These are phyloP conservation scores for Nakazawaea holstii DNA, from an alignment of 805 yeast species.

Conservation along the genomic window DNA sequence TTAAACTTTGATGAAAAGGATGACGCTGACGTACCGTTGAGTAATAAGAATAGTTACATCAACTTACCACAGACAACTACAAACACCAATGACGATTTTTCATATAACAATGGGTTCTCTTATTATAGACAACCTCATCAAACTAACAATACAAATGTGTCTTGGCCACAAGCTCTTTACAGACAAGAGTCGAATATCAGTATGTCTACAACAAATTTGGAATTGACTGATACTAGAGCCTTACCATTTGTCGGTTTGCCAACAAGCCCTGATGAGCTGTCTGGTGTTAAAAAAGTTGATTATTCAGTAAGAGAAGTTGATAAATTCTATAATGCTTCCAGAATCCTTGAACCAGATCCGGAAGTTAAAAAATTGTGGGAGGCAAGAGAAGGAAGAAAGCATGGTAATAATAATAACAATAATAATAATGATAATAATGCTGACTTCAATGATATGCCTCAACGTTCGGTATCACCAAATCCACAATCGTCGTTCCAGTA, in stretches of 20 bases:
- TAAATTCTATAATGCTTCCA: constrained; percentile 37
- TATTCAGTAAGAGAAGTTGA: constrained; percentile 62
- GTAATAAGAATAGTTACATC: not conserved
- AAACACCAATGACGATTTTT: not conserved
- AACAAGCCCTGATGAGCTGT: not conserved
- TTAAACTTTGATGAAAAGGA: not conserved
- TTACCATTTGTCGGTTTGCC: constrained; percentile 16
- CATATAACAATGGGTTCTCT: not conserved
- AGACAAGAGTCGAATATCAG: constrained; percentile 4
- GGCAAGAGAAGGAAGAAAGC: constrained; percentile 29
- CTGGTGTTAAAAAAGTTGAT: constrained; percentile 26
- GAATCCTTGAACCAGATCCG: constrained; percentile 38
- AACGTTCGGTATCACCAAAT: constrained; percentile 12
- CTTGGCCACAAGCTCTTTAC: not conserved
- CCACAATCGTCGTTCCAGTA: constrained; percentile 18
- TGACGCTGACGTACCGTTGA: constrained; percentile 7
- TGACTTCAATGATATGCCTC: not conserved
- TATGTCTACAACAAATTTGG: constrained; percentile 12
- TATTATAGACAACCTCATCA: constrained; percentile 6
- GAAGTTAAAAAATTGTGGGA: constrained; percentile 50
- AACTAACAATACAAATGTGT: too few species aligned
- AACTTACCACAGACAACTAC: not conserved
- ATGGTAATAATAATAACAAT: not conserved
- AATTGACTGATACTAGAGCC: constrained; percentile 21
- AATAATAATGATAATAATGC: not conserved